Base-by-base conservation (phyloP, 2,329 filamentous ascomycete genomes). In the Fusarium sp. region DNA sequence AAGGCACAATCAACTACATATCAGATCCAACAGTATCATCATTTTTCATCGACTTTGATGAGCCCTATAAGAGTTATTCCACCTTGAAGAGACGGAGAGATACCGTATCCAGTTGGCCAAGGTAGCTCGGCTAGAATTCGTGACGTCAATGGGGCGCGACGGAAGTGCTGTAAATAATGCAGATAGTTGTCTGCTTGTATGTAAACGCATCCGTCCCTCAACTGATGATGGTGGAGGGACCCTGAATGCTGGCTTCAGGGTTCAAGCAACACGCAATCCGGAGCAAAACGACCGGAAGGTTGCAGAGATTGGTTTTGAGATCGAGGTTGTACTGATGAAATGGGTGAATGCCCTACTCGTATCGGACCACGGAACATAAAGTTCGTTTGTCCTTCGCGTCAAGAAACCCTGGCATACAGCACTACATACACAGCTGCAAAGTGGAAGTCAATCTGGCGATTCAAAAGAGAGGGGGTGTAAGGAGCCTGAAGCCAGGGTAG, bases 271-370 rank as follows among this genome's bases (percentile, higher is more conserved):
- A 57, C 19, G 44, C 38, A 46, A n/a, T 35, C 69, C 75, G 75
- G 75, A 77, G 75, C 72, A 77, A 77, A 77, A 49, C 21, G 63
- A 63, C 75, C 75, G 74, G 61, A 66, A 41, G 65, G 27, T 46
- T 61, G 38, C 48, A 55, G 46, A 55, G 46, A 29, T 35, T 41
- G 15, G 31, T 25, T 44, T 35, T 42, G 23, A 35, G 52, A 68
- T 69, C 60, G 58, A 31, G 29, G 54, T 67, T n/a, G 63, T 64
- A 25, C 51, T 38, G 27, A 57, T 64, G 58, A 48, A 39, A 27
- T 69, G 62, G 19, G 19, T 27, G 29, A 39, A 67, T 23, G 48
- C 37, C 23, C 31, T 42, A 41, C 35, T 55, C 46, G 41, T 52
- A 60, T 54, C 61, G 63, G 64, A 44, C 37, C 60, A 48, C 58